phyloP scores from a whole-genome alignment of 1,139 yeast species.

The Geotrichum carabidarum region DNA sequence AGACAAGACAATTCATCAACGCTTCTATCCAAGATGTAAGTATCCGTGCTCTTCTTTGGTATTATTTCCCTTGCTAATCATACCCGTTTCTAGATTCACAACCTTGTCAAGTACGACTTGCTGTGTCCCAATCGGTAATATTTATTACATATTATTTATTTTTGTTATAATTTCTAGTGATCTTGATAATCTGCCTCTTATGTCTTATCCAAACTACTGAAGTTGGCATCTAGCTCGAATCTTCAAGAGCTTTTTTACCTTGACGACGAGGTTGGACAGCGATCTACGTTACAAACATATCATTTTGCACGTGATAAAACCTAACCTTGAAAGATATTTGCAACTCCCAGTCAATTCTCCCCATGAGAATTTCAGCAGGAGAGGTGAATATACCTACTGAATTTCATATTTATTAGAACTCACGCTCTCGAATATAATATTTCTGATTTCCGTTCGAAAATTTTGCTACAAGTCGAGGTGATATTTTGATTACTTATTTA shows the following conservation, averaged over 20 bases:
- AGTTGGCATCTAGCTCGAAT: too few relatives aligned
- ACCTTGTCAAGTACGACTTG: conserved; percentile 54
- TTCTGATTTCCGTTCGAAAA: neutral
- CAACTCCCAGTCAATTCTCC: too few relatives aligned
- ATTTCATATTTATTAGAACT: neutral
- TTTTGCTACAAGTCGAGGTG: too few relatives aligned
- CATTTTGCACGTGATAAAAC: too few relatives aligned
- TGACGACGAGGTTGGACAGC: too few relatives aligned
- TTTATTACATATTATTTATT: neutral
- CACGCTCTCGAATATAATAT: neutral
- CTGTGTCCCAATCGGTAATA: conserved; percentile 58
- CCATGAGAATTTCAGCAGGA: too few relatives aligned
- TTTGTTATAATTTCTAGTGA: neutral
- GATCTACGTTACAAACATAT: too few relatives aligned
- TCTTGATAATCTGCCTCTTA: neutral
- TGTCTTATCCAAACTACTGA: too few relatives aligned
- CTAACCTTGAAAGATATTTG: too few relatives aligned
- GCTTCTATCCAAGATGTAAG: conserved; percentile 68
- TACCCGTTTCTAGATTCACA: conserved; percentile 38
- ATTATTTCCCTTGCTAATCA: neutral
- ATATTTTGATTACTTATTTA: neutral
- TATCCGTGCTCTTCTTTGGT: neutral
- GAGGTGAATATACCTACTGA: too few relatives aligned
- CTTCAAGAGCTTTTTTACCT: too few relatives aligned
- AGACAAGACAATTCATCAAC: conserved; percentile 77